These are phyloP conservation scores for Podochytrium sp. DNA, from an alignment of 192 early-diverging fungal genomes.

Conservation along the genomic window DNA sequence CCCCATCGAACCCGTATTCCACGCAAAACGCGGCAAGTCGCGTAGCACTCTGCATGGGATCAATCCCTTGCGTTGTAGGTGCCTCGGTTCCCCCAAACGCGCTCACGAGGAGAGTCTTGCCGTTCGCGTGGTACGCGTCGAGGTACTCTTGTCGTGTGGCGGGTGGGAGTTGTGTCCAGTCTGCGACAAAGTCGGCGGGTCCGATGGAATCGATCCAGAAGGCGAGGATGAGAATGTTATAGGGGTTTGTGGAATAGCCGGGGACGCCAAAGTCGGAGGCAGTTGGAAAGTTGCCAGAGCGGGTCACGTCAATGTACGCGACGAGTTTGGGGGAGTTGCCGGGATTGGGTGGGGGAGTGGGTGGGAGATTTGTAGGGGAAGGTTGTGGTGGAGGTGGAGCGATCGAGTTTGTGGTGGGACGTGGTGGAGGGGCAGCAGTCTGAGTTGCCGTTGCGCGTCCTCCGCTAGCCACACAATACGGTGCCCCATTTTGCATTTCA, in stretches of 20 bases:
- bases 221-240: neutral
- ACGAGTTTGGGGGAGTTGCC: neutral
- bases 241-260: neutral
- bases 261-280: neutral
- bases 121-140: slow-evolving; percentile 31
- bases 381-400: neutral
- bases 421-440: neutral
- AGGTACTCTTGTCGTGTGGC: neutral
- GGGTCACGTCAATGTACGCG: neutral
- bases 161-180: neutral
- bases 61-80: slow-evolving; percentile 29
- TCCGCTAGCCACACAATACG: neutral
- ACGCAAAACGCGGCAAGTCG: slow-evolving; percentile 38
- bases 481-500: neutral
- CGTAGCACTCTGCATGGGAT: slow-evolving; percentile 26
- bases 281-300: neutral
- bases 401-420: neutral
- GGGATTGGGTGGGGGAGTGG: neutral
- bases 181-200: neutral
- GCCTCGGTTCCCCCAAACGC: slow-evolving; percentile 41
- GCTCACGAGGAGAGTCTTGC: slow-evolving; percentile 36
- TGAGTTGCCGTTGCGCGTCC: neutral
- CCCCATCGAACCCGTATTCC: slow-evolving; percentile 44
- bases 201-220: neutral
- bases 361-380: neutral